Base-by-base conservation (phyloP, 2,329 filamentous ascomycete genomes). In the Alternaria solani region DNA sequence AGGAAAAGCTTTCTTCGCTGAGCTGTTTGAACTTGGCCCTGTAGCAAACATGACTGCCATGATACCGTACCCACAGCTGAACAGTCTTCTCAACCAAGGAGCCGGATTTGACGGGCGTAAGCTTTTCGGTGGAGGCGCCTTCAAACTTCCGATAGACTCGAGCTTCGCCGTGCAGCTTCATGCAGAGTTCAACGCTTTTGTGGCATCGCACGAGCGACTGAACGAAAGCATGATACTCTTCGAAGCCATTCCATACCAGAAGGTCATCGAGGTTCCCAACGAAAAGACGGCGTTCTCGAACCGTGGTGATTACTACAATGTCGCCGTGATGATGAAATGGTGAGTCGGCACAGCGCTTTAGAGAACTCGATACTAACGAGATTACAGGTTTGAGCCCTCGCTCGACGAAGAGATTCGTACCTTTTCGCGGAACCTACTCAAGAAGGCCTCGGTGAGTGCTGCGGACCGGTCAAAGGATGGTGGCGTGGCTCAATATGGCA, bases 41-140 rank as follows among this genome's bases (percentile, higher is more conserved):
- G 32, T 76, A 2, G 58, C 70, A 1, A 61, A 75, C 32, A 70
- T 69, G 43, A 66, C 65, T 1, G 30, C 52, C 5, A 64, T 65
- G 57, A 70, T 79, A 23, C 74, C 78, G 0, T 80, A 79, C 56
- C 58, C 61, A 18, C 63, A 69, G 7, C 61, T 79, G 7, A 81
- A 81, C 51, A 55, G 57, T 1, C 39, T 78, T 7, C 61, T 80
- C 4, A 79, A 79, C 47, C 57, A 65, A 6, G 55, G 57, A 2
- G 61, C 66, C 1, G 64, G 61, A 16, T 75, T 72, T 48, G 81
- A 80, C 1, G 78, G 77, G 7, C 70, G 79, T 34, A 78, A 78
- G 60, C 70, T 69, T 14, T 79, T 80, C 57, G 76, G 75, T 54
- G 78, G 77, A 16, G 74, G 73, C 0, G 74, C 73, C 2, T 78